These are phyloP conservation scores for Boletus insuetus DNA, from an alignment of 768 basidiomycete genomes.

Conservation along the genomic window DNA sequence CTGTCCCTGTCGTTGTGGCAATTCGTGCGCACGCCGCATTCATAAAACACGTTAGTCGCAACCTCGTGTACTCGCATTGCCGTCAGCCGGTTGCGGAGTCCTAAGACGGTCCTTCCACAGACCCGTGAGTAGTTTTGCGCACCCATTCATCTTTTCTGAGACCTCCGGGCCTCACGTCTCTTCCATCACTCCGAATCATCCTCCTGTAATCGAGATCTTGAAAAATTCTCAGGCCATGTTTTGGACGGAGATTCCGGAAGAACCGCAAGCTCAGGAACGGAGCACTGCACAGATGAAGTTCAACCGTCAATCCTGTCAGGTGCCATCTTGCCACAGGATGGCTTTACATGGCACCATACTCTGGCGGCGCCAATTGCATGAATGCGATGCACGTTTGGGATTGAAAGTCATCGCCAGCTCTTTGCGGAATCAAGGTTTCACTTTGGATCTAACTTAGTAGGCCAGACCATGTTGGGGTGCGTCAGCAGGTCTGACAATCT, in stretches of 20 bases:
- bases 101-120: constrained; percentile 4
- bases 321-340: constrained; percentile 20
- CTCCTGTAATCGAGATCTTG: constrained; percentile 6
- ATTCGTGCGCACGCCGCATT: constrained; percentile 9
- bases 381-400: not conserved
- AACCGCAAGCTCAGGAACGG: constrained; percentile 8
- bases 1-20: constrained; percentile 2
- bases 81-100: constrained; percentile 21
- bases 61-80: constrained; percentile 26
- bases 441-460: constrained; percentile 15
- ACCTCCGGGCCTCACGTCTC: not conserved
- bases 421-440: constrained; percentile 15
- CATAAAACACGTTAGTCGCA: constrained; percentile 16
- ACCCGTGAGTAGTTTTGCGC: not conserved
- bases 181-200: constrained; percentile 1
- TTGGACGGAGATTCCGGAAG: constrained; percentile 1
- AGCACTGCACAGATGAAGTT: constrained; percentile 12
- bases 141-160: not conserved
- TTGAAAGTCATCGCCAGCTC: constrained; percentile 3
- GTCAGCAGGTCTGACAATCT: constrained; percentile 23
- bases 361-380: not conserved
- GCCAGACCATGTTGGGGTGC: constrained; percentile 9
- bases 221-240: constrained; percentile 10
- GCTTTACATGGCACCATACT: not conserved
- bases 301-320: constrained; percentile 17